Conservation (phyloP, 352 stramenopile genomes). For the Thraustochytrium striatum region DNA sequence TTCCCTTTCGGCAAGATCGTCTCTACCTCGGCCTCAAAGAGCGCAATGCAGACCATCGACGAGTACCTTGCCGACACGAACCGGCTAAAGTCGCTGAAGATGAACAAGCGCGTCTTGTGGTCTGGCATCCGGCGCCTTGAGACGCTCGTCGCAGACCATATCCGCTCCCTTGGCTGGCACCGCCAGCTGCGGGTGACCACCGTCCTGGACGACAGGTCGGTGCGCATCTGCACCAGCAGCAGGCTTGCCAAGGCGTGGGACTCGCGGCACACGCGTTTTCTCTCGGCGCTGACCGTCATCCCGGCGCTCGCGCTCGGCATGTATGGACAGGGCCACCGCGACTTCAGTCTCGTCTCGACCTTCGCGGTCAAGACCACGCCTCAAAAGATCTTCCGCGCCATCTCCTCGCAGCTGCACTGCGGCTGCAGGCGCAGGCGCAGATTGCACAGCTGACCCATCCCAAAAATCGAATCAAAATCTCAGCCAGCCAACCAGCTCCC, state of each 20-base stretch:
- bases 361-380: background rate
- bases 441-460: too few relatives aligned
- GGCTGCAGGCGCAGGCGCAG: too few relatives aligned
- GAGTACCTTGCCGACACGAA: background rate
- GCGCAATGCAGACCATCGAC: background rate
- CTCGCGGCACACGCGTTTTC: too few relatives aligned
- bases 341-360: background rate
- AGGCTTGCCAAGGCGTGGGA: too few relatives aligned
- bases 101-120: background rate
- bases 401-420: background rate
- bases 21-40: background rate
- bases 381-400: background rate
- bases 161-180: background rate
- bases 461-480: too few relatives aligned
- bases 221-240: background rate
- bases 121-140: background rate
- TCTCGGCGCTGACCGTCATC: background rate
- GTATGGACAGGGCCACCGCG: background rate
- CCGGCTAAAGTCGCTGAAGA: background rate
- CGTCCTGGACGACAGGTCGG: background rate
- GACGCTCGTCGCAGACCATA: background rate
- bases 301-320: background rate
- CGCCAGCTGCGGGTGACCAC: background rate
- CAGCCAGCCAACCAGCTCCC: too few relatives aligned
- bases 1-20: background rate